Percentiles rank a stretch among this genome's conserved stretches.
phyloP scores from a whole-genome alignment of 176 grass and related monocot species.

The Oryza glumipatula region DNA sequence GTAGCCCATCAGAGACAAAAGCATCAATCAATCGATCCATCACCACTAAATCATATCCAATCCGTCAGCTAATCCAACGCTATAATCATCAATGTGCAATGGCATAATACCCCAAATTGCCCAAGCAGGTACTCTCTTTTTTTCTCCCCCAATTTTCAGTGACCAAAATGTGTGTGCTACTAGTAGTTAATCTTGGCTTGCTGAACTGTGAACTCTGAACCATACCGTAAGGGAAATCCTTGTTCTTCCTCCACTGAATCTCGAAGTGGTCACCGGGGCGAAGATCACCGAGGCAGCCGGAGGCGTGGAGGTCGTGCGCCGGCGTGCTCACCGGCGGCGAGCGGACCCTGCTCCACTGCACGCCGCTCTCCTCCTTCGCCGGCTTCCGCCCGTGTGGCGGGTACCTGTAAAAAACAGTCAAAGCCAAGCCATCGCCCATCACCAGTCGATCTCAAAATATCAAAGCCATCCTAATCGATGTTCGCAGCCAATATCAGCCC shows the following conservation, averaged over 20 bases:
- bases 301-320: slow-evolving; percentile 65
- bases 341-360: slow-evolving; percentile 72
- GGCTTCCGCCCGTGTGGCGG: slow-evolving; percentile 76
- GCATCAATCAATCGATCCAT: slow-evolving; percentile 3
- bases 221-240: slow-evolving; percentile 91
- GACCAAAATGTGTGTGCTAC: too few species aligned
- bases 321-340: slow-evolving; percentile 62
- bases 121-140: background rate
- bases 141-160: background rate
- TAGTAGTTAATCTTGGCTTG: too few species aligned
- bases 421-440: background rate
- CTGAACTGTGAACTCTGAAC: background rate
- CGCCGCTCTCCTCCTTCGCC: slow-evolving; percentile 68
- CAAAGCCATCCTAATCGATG: background rate
- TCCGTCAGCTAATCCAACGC: background rate
- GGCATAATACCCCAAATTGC: background rate
- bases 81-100: background rate
- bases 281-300: slow-evolving; percentile 60
- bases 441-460: background rate
- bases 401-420: slow-evolving; percentile 54
- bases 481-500: background rate
- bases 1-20: slow-evolving; percentile 21
- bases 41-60: background rate
- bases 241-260: slow-evolving; percentile 93
- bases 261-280: slow-evolving; percentile 77